Conservation (phyloP, 169 alveolate species). For the Babesia bigemina region DNA sequence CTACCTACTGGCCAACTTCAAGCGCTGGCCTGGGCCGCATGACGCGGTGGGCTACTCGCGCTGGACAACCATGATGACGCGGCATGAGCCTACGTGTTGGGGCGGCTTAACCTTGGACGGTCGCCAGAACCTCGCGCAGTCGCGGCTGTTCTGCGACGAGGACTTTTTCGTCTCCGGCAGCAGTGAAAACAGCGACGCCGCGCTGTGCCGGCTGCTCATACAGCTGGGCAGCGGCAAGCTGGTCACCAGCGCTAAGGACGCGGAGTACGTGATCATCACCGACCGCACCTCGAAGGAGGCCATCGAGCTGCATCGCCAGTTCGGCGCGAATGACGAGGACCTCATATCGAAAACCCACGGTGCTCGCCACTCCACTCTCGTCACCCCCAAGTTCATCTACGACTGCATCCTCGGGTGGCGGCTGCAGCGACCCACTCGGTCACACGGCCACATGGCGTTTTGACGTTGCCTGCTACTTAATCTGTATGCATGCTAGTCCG, state of each 20-base stretch:
- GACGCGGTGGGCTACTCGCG: constrained; percentile 68
- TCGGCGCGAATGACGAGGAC: constrained; percentile 65
- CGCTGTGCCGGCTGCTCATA: constrained; percentile 65
- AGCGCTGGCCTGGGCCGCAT: constrained; percentile 78
- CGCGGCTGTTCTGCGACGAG: constrained; percentile 74
- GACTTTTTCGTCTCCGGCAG: constrained; percentile 69
- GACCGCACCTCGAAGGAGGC: constrained; percentile 64
- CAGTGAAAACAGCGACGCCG: constrained; percentile 33
- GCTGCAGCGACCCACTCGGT: constrained; percentile 61
- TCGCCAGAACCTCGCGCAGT: constrained; percentile 78
- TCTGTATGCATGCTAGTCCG: not conserved
- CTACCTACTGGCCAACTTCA: constrained; percentile 69
- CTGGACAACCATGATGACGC: constrained; percentile 48
- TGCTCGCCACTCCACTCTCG: constrained; percentile 70
- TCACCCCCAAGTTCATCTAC: constrained; percentile 69
- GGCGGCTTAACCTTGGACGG: constrained; percentile 71
- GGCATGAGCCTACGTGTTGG: constrained; percentile 69
- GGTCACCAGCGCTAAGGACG: constrained; percentile 69
- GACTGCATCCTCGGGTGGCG: constrained; percentile 68
- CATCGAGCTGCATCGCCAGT: constrained; percentile 28
- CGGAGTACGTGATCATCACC: constrained; percentile 75
- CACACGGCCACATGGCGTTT: constrained; percentile 65
- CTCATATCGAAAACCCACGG: constrained; percentile 65
- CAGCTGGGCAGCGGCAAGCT: constrained; percentile 74
- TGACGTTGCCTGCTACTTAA: not conserved